Conservation (phyloP, 441 rosid genomes). For the Biscutella laevigata region DNA sequence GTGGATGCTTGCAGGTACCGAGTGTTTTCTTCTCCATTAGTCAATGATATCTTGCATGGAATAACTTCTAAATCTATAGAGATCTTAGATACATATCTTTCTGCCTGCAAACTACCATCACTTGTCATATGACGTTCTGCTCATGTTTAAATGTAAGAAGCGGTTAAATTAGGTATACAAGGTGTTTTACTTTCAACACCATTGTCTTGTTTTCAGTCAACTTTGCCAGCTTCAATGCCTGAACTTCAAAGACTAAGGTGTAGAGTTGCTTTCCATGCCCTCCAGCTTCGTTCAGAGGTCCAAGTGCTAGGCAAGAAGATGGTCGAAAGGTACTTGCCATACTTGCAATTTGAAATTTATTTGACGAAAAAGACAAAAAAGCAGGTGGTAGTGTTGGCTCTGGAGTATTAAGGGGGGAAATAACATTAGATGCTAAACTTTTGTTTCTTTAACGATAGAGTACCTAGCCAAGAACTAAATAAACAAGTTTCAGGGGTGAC, state of each 20-base stretch:
- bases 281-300: conserved; percentile 81
- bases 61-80: conserved; percentile 7
- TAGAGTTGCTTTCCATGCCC: conserved; percentile 93
- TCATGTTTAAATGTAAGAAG: not conserved
- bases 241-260: conserved; percentile 95
- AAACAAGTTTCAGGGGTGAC: not conserved
- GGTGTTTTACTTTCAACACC: not conserved
- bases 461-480: conserved; percentile 4
- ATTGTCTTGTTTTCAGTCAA: conserved; percentile 44
- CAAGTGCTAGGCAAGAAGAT: conserved; percentile 66
- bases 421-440: conserved; percentile 3
- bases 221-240: conserved; percentile 69
- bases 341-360: not conserved
- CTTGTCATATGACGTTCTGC: not conserved
- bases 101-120: conserved; percentile 10
- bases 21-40: not conserved
- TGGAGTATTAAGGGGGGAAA: not conserved
- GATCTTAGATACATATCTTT: conserved; percentile 5
- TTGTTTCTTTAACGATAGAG: not conserved
- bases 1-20: conserved; percentile 90
- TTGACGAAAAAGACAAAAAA: not conserved
- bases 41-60: conserved; percentile 1
- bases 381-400: not conserved
- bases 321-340: conserved; percentile 60
- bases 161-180: not conserved